Evolutionary conservation across 1,139 yeast genomes (phyloP), one percentile per base, ranked within the genome.

Genomic region (Geotrichum australiense): DNA sequence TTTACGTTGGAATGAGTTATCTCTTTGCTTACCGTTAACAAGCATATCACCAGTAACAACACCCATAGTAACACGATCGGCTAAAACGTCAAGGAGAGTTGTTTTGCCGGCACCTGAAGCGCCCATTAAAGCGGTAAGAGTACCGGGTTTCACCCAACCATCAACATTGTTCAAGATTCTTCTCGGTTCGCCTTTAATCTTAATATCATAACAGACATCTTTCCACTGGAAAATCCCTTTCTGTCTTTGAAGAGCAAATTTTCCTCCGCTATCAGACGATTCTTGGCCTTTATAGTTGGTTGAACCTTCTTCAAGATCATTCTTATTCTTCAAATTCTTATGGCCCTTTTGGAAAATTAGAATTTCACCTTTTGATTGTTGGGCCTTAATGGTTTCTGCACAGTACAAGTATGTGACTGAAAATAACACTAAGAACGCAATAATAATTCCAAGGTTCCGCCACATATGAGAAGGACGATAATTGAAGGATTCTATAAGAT

Each of bases 91-190:
- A 47, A 83, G 67, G 37, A 77, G 58, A 1, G 93, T 82, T 12
- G 93, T 83, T 58, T 82, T 82, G 67, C 93, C 93, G 39, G 93
- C 93, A 64, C 94, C 94, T 18, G 93, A 80, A 16, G 89, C 82
- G 51, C 94, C 94, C 93, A 83, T 81, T 33, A 81, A 65, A 6
- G 91, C 91, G 30, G 87, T 80, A 51, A 80, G 64, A 11, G 81
- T 76, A 50, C 82, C 80, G 10, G 89, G 89, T 56, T 79, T 78
- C 35, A 83, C 91, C 83, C 85, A 83, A 40, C 94, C 94, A 59
- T 81, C 87, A 43, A 83, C 84, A 48, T 74, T 73, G 53, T 74
- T 69, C 57, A 83, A 68, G 52, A 83, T 72, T 32, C 78, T 71
- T 53, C 74, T 84, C n/a, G 74, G 48, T 35, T 60, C 59, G 11